phyloP scores from a whole-genome alignment of 23 red algal genomes.

The Chondrus crispus region DNA sequence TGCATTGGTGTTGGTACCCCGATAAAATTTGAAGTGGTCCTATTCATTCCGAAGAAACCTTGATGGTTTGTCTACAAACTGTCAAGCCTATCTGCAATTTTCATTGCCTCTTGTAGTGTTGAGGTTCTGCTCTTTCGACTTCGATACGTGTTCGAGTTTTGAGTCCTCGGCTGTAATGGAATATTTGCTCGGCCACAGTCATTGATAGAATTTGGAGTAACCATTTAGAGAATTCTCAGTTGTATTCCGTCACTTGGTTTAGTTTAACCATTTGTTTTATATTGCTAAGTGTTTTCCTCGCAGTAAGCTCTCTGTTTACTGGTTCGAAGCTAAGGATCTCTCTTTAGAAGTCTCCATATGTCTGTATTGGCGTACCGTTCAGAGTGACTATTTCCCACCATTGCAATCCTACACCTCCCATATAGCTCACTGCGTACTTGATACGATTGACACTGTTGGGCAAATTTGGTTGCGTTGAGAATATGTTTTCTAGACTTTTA shows the following conservation, averaged over 20 bases:
- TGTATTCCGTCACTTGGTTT: background rate
- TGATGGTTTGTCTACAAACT: background rate
- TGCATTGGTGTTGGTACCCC: background rate
- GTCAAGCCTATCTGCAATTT: background rate
- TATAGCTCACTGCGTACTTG: background rate
- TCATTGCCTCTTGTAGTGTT: background rate
- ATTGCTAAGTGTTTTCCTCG: background rate
- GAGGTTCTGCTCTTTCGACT: background rate
- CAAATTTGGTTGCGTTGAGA: background rate
- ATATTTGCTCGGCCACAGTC: background rate
- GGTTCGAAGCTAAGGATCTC: background rate
- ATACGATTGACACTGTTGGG: background rate
- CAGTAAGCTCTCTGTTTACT: background rate
- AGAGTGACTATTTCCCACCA: background rate
- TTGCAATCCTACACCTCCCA: background rate
- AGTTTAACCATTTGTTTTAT: background rate
- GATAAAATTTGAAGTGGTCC: background rate
- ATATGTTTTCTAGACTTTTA: constrained; percentile 9
- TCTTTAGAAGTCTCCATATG: background rate
- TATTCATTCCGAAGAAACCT: background rate
- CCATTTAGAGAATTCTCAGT: background rate
- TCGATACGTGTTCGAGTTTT: background rate
- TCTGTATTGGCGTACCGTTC: background rate
- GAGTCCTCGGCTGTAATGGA: background rate
- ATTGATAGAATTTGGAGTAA: background rate